Conservation (phyloP, 805 yeast species). For the Spencermartinsiella europaea region DNA sequence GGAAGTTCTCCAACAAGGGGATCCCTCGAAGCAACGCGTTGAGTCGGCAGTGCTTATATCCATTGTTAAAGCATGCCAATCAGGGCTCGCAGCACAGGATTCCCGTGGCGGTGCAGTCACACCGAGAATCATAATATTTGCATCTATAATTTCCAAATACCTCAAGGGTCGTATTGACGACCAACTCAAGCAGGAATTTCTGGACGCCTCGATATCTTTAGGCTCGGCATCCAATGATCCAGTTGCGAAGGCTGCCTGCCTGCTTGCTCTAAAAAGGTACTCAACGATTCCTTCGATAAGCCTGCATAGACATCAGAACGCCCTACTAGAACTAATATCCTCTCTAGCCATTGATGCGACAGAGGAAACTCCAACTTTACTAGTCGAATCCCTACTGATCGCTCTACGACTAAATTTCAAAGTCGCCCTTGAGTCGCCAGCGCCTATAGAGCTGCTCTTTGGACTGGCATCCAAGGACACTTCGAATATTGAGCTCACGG, state of each 20-base stretch:
- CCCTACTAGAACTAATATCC: conserved; percentile 36
- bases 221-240: neutral
- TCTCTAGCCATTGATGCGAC: conserved; percentile 55
- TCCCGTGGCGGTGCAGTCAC: neutral
- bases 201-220: conserved; percentile 8
- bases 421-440: conserved; percentile 23
- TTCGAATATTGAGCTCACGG: conserved; percentile 61
- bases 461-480: conserved; percentile 67
- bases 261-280: conserved; percentile 14
- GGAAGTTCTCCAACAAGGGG: conserved; percentile 5
- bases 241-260: conserved; percentile 8
- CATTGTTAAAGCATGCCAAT: neutral
- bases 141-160: conserved; percentile 20
- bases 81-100: neutral
- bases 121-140: conserved; percentile 22
- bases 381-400: conserved; percentile 63
- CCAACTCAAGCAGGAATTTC: conserved; percentile 13
- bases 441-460: conserved; percentile 49
- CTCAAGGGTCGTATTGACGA: conserved; percentile 15
- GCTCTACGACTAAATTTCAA: conserved; percentile 47
- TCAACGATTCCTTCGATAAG: conserved; percentile 14
- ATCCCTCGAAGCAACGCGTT: neutral
- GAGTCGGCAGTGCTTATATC: neutral
- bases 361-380: conserved; percentile 72
- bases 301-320: conserved; percentile 23